Evolutionary conservation across 331 rosid species (phyloP).

Genomic region (Prunus yedoensis): DNA sequence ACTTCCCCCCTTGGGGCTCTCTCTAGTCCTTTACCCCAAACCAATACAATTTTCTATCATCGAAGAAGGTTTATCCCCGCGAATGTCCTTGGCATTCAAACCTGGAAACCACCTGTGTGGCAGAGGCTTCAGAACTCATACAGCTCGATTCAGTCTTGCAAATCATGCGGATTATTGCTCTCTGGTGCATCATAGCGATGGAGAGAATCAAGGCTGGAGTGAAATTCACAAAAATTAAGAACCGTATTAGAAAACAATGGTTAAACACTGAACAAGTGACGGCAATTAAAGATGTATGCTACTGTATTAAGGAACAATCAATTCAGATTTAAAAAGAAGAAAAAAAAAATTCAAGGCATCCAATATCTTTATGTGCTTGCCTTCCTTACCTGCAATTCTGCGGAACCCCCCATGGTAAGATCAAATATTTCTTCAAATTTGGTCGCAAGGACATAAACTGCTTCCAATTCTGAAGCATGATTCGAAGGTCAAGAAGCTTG

Average conservation of each 20-base stretch:
- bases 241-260: constrained; percentile 4
- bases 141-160: constrained; percentile 10
- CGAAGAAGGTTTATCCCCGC: background rate
- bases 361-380: background rate
- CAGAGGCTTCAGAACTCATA: constrained; percentile 4
- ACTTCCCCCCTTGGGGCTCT: background rate
- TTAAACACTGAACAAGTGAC: constrained; percentile 15
- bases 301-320: background rate
- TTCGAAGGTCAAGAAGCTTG: constrained; percentile 85
- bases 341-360: background rate
- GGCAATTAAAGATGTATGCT: background rate
- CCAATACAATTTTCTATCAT: background rate
- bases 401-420: constrained; percentile 81
- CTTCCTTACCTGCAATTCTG: constrained; percentile 78
- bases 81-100: background rate
- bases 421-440: constrained; percentile 51
- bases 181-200: constrained; percentile 31
- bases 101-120: constrained; percentile 2
- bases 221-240: constrained; percentile 28
- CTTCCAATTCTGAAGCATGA: constrained; percentile 90
- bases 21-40: background rate
- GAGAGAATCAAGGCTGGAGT: constrained; percentile 61
- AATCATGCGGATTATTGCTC: background rate
- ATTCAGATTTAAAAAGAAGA: background rate
- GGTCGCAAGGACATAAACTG: constrained; percentile 68